Conservation (phyloP, 768 basidiomycete species). For the Termitomyces sp. region DNA sequence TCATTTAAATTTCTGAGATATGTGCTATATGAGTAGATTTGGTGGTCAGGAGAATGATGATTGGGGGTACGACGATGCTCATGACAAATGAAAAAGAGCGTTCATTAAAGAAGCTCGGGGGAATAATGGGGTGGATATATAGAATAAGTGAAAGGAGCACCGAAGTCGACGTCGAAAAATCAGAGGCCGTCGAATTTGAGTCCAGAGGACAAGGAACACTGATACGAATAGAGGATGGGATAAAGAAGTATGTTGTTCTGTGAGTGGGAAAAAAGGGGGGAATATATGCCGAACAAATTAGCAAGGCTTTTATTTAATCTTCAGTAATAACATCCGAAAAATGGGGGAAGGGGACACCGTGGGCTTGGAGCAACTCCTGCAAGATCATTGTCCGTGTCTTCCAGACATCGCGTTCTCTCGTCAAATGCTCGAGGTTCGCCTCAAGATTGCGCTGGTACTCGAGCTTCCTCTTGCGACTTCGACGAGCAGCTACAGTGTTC, state of each 20-base stretch:
- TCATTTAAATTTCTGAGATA: background rate
- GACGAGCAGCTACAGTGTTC: constrained; percentile 78
- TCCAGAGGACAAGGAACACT: background rate
- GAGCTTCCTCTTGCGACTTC: constrained; percentile 72
- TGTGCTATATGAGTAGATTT: no score
- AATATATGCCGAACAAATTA: constrained; percentile 12
- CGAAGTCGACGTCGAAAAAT: constrained; percentile 26
- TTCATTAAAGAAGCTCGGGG: constrained; percentile 10
- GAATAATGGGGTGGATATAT: constrained; percentile 23
- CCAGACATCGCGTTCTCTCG: constrained; percentile 54
- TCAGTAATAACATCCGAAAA: constrained; percentile 28
- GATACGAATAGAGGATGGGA: background rate
- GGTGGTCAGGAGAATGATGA: background rate
- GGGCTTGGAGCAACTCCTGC: constrained; percentile 42
- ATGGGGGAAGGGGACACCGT: constrained; percentile 42
- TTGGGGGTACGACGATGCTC: constrained; percentile 52
- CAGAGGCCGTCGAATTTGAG: constrained; percentile 19
- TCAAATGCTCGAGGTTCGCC: constrained; percentile 40
- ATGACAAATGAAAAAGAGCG: constrained; percentile 40
- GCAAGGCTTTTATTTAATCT: constrained; percentile 21
- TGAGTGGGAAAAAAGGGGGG: background rate
- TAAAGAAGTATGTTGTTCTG: no score
- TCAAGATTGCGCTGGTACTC: constrained; percentile 65
- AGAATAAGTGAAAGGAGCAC: constrained; percentile 23
- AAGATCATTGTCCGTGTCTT: constrained; percentile 40